Percentiles rank a stretch among this genome's conserved stretches.
phyloP scores from a whole-genome alignment of 2,329 filamentous ascomycete species.

The Fusarium mundagurra region DNA sequence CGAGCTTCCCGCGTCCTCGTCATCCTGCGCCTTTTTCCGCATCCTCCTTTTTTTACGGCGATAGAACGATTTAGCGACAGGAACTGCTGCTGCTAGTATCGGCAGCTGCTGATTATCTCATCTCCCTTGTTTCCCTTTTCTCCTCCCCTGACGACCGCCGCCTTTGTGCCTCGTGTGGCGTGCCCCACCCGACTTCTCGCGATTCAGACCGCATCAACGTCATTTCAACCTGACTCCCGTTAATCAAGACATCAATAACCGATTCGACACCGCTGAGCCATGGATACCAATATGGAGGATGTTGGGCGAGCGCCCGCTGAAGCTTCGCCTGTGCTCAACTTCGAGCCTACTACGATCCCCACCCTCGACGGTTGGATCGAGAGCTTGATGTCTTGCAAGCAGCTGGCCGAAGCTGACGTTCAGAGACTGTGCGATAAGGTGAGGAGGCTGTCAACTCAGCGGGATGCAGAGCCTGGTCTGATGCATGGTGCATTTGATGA shows the following conservation, averaged over 20 bases:
- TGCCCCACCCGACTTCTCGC: conserved; percentile 44
- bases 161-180: conserved; percentile 40
- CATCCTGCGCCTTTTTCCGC: not conserved
- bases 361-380: conserved; percentile 99
- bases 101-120: conserved; percentile 33
- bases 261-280: conserved; percentile 49
- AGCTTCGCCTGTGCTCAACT: conserved; percentile 71
- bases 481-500: not conserved
- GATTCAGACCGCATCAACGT: conserved; percentile 44
- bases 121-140: conserved; percentile 23
- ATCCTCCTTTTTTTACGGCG: not conserved
- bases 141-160: conserved; percentile 38
- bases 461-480: not conserved
- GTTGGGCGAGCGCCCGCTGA: conserved; percentile 86
- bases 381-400: conserved; percentile 98
- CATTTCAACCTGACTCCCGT: conserved; percentile 38
- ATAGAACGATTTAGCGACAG: conserved; percentile 32
- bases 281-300: conserved; percentile 99
- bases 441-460: conserved; percentile 38
- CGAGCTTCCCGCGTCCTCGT: conserved; percentile 13
- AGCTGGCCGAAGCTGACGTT: conserved; percentile 92
- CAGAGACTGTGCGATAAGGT: conserved; percentile 98
- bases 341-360: conserved; percentile 87
- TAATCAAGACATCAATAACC: conserved; percentile 16
- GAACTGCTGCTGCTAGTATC: conserved; percentile 34